Base-by-base conservation (phyloP, 495 filamentous ascomycete genomes). In the Neurospora intermedia region DNA sequence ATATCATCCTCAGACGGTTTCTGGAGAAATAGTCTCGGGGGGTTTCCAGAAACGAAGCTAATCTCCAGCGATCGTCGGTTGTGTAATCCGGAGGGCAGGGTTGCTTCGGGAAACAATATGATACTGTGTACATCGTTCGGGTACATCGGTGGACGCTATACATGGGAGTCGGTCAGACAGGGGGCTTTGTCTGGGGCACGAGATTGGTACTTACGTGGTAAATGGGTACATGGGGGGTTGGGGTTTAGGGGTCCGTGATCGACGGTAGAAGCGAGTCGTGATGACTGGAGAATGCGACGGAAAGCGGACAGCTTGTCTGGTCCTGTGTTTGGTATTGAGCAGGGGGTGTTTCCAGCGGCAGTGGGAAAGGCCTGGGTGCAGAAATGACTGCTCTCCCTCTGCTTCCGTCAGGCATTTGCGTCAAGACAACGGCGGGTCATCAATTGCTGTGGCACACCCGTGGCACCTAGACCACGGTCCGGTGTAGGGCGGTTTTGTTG, bases 31-130 rank as follows among this genome's bases (percentile, higher is more conserved):
- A 27, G 73, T 72, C 15, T 73, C 72, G 73, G 78, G 76, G 73
- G 71, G 66, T 73, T 73, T 73, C 74, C 76, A 76, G 80, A 81
- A 82, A 82, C 81, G 79, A 78, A 78, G 77, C 77, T 78, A 80
- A 80, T 76, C 75, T 76, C 75, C 71, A 76, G 48, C 75, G 76
- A 76, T 78, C 75, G 74, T 45, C 70, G n/a, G 62, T 35, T 72
- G 31, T 46, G 42, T 71, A 69, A 31, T 41, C 71, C 70, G 27
- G 66, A 70, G 69, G 27, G 59, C 59, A 69, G 18, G 69, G 38
- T 43, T 69, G 46, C 41, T 75, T 43, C 40, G 18, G 46, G 35
- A 62, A 59, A 40, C 46, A 42, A 23, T 41, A 38, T 18, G 43
- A 54, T 43, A 66, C 54, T 66, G 54, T 66, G 54, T 66, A 66